Evolutionary conservation across 1,284 basidiomycete genomes (phyloP).

Genomic region (Apiotrichum domesticum): DNA sequence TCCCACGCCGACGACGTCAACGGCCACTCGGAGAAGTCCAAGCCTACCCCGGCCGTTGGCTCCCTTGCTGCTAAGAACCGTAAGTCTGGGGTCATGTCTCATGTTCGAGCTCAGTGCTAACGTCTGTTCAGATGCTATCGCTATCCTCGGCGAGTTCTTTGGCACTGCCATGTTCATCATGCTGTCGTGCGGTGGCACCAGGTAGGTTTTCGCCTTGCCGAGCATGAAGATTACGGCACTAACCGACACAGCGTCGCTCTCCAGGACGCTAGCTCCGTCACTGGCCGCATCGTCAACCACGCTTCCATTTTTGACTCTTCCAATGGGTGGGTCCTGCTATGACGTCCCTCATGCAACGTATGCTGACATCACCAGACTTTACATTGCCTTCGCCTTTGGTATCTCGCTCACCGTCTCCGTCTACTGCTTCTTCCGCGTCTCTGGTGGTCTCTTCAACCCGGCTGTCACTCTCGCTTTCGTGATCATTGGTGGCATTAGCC

Average conservation of each 20-base stretch:
- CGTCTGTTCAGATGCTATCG: conserved; percentile 37
- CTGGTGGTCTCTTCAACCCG: conserved; percentile 48
- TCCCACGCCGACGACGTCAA: conserved; percentile 4
- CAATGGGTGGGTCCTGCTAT: conserved; percentile 31
- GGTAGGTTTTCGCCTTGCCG: conserved; percentile 24
- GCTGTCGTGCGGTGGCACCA: conserved; percentile 45
- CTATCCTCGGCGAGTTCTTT: conserved; percentile 49
- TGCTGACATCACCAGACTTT: conserved; percentile 41
- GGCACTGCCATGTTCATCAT: conserved; percentile 50
- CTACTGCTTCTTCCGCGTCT: conserved; percentile 50
- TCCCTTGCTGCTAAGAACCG: conserved; percentile 10
- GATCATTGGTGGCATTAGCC: conserved; percentile 47
- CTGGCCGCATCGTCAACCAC: conserved; percentile 28
- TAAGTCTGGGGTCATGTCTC: conserved; percentile 5
- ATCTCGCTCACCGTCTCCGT: conserved; percentile 47
- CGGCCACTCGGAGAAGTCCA: conserved; percentile 3
- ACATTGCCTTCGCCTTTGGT: conserved; percentile 50
- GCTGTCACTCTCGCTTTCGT: conserved; percentile 49
- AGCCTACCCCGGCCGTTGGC: conserved; percentile 1
- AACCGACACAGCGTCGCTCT: conserved; percentile 39
- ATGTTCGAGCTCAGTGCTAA: not conserved
- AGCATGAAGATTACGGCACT: not conserved
- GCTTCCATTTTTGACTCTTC: conserved; percentile 36
- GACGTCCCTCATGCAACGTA: not conserved
- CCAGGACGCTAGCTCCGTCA: conserved; percentile 38